Percentiles rank a stretch among this genome's conserved stretches.
Conservation (phyloP, 192 early-diverging fungal species). For the Coemansia sp. region DNA sequence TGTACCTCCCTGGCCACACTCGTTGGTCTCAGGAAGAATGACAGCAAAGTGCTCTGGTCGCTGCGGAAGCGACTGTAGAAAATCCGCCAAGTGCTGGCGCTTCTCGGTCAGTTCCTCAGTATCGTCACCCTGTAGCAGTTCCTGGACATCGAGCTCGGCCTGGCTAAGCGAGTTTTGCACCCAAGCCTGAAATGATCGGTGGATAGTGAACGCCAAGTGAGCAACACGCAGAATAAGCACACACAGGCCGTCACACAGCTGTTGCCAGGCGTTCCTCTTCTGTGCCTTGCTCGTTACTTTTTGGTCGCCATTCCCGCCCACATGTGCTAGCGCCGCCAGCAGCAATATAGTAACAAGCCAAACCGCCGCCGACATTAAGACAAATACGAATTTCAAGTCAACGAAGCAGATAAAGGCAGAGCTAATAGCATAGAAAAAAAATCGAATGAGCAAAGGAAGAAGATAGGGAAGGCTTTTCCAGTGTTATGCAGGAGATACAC, state of each 20-base stretch:
- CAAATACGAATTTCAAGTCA: not conserved
- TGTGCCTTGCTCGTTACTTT: conserved; percentile 7
- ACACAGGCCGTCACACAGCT: conserved; percentile 36
- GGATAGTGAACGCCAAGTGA: conserved; percentile 44
- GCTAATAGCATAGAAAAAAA: not conserved
- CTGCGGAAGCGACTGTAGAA: conserved; percentile 45
- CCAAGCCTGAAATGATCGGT: conserved; percentile 49
- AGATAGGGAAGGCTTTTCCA: not conserved
- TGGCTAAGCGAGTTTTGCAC: conserved; percentile 45
- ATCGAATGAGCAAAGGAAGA: not conserved
- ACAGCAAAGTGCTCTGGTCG: conserved; percentile 45
- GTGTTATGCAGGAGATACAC: not conserved
- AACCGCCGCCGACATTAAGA: conserved; percentile 21
- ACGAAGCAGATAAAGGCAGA: not conserved
- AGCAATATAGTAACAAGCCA: conserved; percentile 28
- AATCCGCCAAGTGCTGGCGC: conserved; percentile 31
- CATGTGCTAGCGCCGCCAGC: conserved; percentile 31
- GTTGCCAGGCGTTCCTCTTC: conserved; percentile 17
- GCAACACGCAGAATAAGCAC: conserved; percentile 28
- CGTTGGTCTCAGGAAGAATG: conserved; percentile 30
- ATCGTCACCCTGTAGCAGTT: conserved; percentile 39
- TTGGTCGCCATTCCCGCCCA: conserved; percentile 13
- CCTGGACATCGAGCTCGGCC: conserved; percentile 43
- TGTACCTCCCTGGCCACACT: conserved; percentile 5
- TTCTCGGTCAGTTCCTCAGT: conserved; percentile 31